Evolutionary conservation across 208 protist genomes (phyloP).

Genomic region (Naegleria fowleri): DNA sequence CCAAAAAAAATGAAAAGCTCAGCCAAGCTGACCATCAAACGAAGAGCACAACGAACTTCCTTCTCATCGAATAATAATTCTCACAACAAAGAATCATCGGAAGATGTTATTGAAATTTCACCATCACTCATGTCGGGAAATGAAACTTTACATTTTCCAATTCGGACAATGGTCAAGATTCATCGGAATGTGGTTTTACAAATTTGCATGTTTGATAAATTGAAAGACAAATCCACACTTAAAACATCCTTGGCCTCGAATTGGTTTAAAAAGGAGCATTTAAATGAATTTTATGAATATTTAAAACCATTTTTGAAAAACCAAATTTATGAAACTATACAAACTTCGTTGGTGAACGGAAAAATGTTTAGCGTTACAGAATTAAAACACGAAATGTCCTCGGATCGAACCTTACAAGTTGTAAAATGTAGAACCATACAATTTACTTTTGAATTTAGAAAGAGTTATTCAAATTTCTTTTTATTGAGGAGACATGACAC

Average conservation of each 20-base stretch:
- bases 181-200: not conserved
- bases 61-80: too few species aligned
- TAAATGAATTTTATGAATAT: not conserved
- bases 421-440: not conserved
- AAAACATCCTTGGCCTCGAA: not conserved
- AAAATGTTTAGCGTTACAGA: not conserved
- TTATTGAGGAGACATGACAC: not conserved
- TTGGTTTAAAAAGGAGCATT: not conserved
- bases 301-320: not conserved
- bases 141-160: not conserved
- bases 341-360: not conserved
- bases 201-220: not conserved
- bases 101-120: not conserved
- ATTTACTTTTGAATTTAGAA: not conserved
- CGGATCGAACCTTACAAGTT: not conserved
- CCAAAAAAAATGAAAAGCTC: not conserved
- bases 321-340: not conserved
- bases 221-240: not conserved
- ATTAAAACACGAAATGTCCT: not conserved
- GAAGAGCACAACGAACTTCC: not conserved
- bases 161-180: not conserved
- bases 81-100: not conserved
- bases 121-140: not conserved
- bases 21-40: not conserved
- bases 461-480: not conserved